Conservation (phyloP, 805 yeast species). For the Monosporozyma aquatica region DNA sequence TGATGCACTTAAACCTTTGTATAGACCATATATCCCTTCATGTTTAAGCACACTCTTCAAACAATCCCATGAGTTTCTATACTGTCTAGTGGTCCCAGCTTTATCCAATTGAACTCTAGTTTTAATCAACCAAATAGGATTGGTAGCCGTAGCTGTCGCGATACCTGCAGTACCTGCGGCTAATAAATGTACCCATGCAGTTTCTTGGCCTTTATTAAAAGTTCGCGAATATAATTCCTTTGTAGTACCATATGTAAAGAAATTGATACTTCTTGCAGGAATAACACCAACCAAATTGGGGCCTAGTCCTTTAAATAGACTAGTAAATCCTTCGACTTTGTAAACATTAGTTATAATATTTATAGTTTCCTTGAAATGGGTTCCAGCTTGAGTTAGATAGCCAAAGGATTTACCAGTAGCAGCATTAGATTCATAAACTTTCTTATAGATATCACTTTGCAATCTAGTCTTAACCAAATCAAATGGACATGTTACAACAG, state of each 20-base stretch:
- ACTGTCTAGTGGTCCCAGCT: constrained; percentile 49
- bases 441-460: constrained; percentile 76
- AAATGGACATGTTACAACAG: constrained; percentile 85
- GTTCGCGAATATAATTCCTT: constrained; percentile 62
- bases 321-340: constrained; percentile 68
- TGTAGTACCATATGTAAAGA: constrained; percentile 92
- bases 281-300: constrained; percentile 96
- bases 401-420: constrained; percentile 17
- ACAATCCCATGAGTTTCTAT: constrained; percentile 83
- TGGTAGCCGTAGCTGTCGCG: constrained; percentile 90
- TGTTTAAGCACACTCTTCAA: constrained; percentile 52
- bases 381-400: constrained; percentile 38
- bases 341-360: constrained; percentile 62
- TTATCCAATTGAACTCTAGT: constrained; percentile 90
- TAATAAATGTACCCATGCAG: constrained; percentile 73
- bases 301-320: constrained; percentile 89
- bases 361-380: constrained; percentile 78
- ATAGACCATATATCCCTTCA: constrained; percentile 77
- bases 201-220: constrained; percentile 67
- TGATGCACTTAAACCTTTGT: constrained; percentile 88
- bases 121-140: constrained; percentile 95
- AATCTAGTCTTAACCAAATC: constrained; percentile 93
- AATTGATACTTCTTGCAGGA: constrained; percentile 94
- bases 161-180: constrained; percentile 91
- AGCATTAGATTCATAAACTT: constrained; percentile 33